Evolutionary conservation across 805 yeast genomes (phyloP).

Genomic region (Wickerhamiella qilinensis): DNA sequence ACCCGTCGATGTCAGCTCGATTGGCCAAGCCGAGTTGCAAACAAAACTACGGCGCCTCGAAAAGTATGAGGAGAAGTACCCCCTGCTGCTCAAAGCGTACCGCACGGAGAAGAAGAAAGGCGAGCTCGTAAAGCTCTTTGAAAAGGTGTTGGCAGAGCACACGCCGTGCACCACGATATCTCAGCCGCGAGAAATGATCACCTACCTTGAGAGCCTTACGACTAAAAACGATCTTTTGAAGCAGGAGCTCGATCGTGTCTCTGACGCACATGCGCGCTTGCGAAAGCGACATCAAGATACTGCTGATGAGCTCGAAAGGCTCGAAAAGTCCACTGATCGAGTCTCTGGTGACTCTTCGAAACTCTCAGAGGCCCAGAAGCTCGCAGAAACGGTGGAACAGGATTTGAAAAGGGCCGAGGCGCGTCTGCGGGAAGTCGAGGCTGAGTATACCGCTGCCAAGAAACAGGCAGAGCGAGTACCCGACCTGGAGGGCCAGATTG

Average conservation of each 20-base stretch:
- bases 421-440: background rate
- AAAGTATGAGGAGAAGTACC: conserved; percentile 80
- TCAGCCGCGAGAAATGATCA: conserved; percentile 55
- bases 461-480: background rate
- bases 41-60: conserved; percentile 15
- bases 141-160: conserved; percentile 51
- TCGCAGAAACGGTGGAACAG: background rate
- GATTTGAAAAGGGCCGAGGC: background rate
- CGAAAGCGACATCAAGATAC: conserved; percentile 7
- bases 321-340: background rate
- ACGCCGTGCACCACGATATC: conserved; percentile 68
- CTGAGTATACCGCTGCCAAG: background rate
- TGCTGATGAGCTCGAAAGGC: background rate
- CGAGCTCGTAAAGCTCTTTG: conserved; percentile 44
- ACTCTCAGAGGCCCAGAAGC: background rate
- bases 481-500: conserved; percentile 8
- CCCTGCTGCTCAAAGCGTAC: conserved; percentile 65
- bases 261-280: conserved; percentile 10
- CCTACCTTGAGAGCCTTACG: conserved; percentile 47
- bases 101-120: conserved; percentile 58
- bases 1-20: background rate
- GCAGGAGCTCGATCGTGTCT: conserved; percentile 43
- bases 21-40: conserved; percentile 5
- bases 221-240: conserved; percentile 45
- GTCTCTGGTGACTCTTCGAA: background rate